Evolutionary conservation across 2,329 filamentous ascomycete genomes (phyloP).

Genomic region (Fusarium nurragi): DNA sequence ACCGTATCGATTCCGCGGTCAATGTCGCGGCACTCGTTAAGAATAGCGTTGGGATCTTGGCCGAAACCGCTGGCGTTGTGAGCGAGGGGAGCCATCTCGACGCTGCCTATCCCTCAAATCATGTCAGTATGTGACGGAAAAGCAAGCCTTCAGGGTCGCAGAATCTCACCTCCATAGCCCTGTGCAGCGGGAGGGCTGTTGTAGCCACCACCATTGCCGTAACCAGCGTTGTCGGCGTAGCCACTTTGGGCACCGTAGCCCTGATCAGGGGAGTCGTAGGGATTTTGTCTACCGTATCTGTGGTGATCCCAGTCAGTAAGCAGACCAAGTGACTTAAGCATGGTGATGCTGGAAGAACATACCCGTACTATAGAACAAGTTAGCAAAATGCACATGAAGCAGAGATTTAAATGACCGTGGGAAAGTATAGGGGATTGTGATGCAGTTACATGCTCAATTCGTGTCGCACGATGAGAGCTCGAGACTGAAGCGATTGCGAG

Average conservation of each 20-base stretch:
- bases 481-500: conserved; percentile 6
- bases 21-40: conserved; percentile 86
- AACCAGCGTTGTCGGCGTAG: conserved; percentile 32
- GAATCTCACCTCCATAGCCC: conserved; percentile 41
- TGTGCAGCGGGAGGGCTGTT: conserved; percentile 31
- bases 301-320: conserved; percentile 47
- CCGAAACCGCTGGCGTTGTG: conserved; percentile 61
- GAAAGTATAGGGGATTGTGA: background rate
- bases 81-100: conserved; percentile 76
- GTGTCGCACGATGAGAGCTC: background rate
- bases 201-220: conserved; percentile 38
- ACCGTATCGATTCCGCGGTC: conserved; percentile 80
- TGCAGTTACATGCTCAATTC: background rate
- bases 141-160: background rate
- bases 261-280: conserved; percentile 65
- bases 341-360: conserved; percentile 47
- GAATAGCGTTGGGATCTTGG: conserved; percentile 75
- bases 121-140: conserved; percentile 28
- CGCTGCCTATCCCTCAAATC: conserved; percentile 55
- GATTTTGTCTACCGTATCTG: conserved; percentile 68
- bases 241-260: conserved; percentile 22
- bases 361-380: conserved; percentile 61
- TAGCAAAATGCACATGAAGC: background rate
- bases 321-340: background rate
- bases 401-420: background rate